Base-by-base conservation (phyloP, 2,329 filamentous ascomycete species). In the Gnomoniopsis sp. region DNA sequence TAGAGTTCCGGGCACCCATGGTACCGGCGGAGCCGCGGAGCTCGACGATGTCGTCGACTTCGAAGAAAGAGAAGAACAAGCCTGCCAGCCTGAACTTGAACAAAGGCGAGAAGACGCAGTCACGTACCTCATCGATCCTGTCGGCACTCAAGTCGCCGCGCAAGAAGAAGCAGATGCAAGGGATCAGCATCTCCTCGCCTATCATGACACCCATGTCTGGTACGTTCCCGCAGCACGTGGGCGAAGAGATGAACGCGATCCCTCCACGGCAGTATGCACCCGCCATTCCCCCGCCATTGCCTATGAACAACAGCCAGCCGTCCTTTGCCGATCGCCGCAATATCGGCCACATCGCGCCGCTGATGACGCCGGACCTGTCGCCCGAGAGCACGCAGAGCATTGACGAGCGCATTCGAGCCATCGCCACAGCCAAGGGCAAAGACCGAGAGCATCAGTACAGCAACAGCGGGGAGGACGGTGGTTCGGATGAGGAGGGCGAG, bases 151-250 rank as follows among this genome's bases (percentile, higher is more conserved):
- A 81, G 63, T 88, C 85, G 19, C 85, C 85, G 6, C 77, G 75
- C 63, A 81, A 78, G 72, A 83, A 77, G 71, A 83, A 77, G 71
- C 71, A 79, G 62, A 70, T 75, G 54, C 80, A 77, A 66, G 79
- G 75, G 21, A 71, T 88, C 63, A 80, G 70, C 67, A 88, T 88
- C 65, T 88, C 85, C 14, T 86, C 85, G 1, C 85, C 85, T 53
- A 85, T 88, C 65, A 81, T 85, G 77, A 88, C 85, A 10, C 85
- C 85, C 15, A 80, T 81, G 73, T 84, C 85, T 2, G 79, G 75
- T 2, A 83, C 80, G 2, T 88, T 87, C 64, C 80, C 83, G 1
- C 75, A 23, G 19, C 44, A 47, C 52, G 19, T 12, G 21, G 74
- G 73, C 23, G 80, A 83, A 64, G 84, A 87, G 68, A 79, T 86